Percentiles rank a stretch among this genome's conserved stretches.
These are phyloP conservation scores for Amyloporia xantha DNA, from an alignment of 768 basidiomycete genomes.

Conservation along the genomic window DNA sequence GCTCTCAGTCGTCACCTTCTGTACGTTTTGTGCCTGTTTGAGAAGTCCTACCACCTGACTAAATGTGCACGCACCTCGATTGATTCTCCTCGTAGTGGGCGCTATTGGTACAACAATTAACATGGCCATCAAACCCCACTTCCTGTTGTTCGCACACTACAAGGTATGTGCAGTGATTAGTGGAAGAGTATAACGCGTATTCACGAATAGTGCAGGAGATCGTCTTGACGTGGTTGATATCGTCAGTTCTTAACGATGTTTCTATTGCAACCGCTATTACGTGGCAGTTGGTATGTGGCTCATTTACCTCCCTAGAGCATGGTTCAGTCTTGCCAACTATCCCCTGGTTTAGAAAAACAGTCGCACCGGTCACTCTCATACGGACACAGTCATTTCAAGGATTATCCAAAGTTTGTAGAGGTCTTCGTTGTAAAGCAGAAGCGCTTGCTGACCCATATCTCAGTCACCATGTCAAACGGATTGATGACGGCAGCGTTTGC, in stretches of 20 bases:
- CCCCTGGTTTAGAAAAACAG: constrained; percentile 3
- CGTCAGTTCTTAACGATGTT: constrained; percentile 38
- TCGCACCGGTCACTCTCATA: constrained; percentile 30
- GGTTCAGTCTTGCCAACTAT: not conserved
- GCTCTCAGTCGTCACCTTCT: not conserved
- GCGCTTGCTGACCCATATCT: not conserved
- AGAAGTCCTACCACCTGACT: too few species aligned
- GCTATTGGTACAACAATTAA: constrained; percentile 26
- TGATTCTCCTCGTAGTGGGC: constrained; percentile 11
- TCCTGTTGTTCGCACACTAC: constrained; percentile 25
- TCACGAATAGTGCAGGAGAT: constrained; percentile 7
- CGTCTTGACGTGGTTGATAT: constrained; percentile 37
- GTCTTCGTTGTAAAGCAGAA: not conserved
- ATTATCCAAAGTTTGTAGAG: constrained; percentile 22
- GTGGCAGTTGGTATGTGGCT: constrained; percentile 30
- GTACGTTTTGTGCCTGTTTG: too few species aligned
- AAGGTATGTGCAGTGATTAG: too few species aligned
- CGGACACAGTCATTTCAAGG: constrained; percentile 31
- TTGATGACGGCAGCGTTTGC: constrained; percentile 33
- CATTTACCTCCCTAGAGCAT: not conserved
- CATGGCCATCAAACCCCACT: constrained; percentile 22
- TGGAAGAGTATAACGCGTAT: too few species aligned
- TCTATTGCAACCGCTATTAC: constrained; percentile 40
- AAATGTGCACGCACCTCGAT: too few species aligned
- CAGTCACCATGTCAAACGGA: constrained; percentile 36